Evolutionary conservation across 1,284 basidiomycete species (phyloP).

Genomic region (Ustilago shanxiensis): DNA sequence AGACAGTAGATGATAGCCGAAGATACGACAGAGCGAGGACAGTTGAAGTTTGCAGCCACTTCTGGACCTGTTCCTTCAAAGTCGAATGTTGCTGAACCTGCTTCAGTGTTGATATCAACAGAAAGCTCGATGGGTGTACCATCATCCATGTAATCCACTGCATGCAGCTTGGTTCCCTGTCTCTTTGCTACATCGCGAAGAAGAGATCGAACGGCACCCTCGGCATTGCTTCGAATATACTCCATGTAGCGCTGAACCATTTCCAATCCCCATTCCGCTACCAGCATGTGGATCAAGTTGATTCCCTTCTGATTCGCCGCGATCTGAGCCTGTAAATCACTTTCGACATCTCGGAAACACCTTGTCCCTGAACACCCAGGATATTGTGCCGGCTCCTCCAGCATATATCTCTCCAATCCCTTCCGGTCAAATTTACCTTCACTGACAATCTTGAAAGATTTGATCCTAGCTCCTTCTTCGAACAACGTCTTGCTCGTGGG

Average conservation of each 20-base stretch:
- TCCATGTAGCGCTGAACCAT: conserved; percentile 78
- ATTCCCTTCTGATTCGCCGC: conserved; percentile 94
- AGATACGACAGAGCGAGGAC: conserved; percentile 80
- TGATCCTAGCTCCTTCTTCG: conserved; percentile 93
- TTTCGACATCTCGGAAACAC: conserved; percentile 83
- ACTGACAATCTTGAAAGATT: conserved; percentile 91
- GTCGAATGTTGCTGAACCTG: conserved; percentile 87
- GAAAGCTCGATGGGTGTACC: conserved; percentile 78
- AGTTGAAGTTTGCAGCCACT: conserved; percentile 89
- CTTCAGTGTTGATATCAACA: conserved; percentile 82
- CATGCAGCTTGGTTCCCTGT: conserved; percentile 76
- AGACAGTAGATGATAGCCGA: conserved; percentile 94
- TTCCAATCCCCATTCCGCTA: conserved; percentile 85
- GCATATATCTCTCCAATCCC: conserved; percentile 82
- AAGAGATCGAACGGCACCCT: conserved; percentile 85
- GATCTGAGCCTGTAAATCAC: conserved; percentile 94
- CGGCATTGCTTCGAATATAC: conserved; percentile 86
- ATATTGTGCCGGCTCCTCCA: conserved; percentile 87
- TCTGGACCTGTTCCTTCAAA: conserved; percentile 87
- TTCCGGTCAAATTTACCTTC: conserved; percentile 83
- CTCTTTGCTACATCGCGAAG: conserved; percentile 81
- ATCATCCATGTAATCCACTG: conserved; percentile 74
- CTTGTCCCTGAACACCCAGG: conserved; percentile 70
- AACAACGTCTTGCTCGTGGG: conserved; percentile 89
- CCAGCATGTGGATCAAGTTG: conserved; percentile 74